phyloP scores from a whole-genome alignment of 345 rosid species.

The Odontarrhena argentea region DNA sequence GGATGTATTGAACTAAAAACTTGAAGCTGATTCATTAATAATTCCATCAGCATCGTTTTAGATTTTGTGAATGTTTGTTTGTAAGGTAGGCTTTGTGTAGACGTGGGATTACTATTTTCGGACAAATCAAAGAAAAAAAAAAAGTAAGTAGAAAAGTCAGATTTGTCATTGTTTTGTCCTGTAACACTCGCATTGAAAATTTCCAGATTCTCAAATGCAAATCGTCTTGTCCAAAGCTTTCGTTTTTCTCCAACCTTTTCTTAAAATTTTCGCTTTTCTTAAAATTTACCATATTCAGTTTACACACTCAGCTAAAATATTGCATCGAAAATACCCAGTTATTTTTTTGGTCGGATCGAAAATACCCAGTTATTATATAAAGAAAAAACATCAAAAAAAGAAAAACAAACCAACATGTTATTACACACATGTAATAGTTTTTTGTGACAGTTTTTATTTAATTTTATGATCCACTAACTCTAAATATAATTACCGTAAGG shows the following conservation, averaged over 20 bases:
- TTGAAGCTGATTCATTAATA: slow-evolving; percentile 16
- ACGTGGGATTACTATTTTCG: slow-evolving; percentile 7
- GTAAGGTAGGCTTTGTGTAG: slow-evolving; percentile 26
- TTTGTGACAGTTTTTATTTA: too few species aligned
- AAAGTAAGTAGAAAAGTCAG: not conserved
- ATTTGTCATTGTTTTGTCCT: not conserved
- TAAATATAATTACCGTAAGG: not conserved
- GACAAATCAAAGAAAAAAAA: slow-evolving; percentile 18
- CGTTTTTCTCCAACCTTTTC: not conserved
- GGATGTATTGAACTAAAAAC: slow-evolving; percentile 66
- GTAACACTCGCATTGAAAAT: not conserved
- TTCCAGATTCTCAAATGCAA: not conserved
- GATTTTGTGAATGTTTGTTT: slow-evolving; percentile 34
- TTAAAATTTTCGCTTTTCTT: too few species aligned
- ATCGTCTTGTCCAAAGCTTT: not conserved
- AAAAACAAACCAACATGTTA: too few species aligned
- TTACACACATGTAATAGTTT: not conserved
- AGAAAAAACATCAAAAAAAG: too few species aligned
- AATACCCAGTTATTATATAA: too few species aligned
- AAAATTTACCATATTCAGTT: too few species aligned
- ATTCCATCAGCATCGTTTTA: not conserved
- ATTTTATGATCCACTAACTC: not conserved
- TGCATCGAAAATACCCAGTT: too few species aligned
- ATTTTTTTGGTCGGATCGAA: too few species aligned
- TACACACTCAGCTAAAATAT: too few species aligned